phyloP scores from a whole-genome alignment of 176 grass and related monocot genomes.

The Triticum dicoccoides region DNA sequence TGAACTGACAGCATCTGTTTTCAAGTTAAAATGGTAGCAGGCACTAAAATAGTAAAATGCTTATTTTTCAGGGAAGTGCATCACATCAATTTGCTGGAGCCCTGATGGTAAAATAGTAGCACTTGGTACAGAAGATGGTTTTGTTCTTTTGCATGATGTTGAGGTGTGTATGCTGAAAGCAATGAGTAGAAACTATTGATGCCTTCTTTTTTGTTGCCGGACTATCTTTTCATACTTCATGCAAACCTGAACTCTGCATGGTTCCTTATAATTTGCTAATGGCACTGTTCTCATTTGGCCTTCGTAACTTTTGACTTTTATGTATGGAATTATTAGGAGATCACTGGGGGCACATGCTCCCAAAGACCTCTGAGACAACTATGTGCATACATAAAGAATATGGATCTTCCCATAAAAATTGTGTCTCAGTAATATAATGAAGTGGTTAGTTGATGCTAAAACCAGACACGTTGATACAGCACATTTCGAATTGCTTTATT shows the following conservation, averaged over 20 bases:
- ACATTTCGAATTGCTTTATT: background rate
- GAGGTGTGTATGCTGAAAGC: constrained; percentile 56
- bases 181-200: background rate
- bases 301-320: background rate
- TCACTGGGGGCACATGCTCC: background rate
- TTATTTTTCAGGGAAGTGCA: constrained; percentile 62
- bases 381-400: constrained; percentile 5
- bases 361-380: constrained; percentile 15
- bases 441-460: constrained; percentile 1
- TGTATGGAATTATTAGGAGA: background rate
- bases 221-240: background rate
- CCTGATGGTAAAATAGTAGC: constrained; percentile 93
- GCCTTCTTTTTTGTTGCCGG: constrained; percentile 1
- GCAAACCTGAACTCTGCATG: background rate
- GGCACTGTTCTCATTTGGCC: background rate
- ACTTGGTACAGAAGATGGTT: constrained; percentile 87
- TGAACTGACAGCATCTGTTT: background rate
- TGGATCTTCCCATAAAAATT: background rate
- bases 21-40: background rate
- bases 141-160: constrained; percentile 84
- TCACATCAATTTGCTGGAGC: constrained; percentile 94
- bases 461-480: background rate
- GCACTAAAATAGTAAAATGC: constrained; percentile 37
- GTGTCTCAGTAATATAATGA: background rate
- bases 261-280: background rate